Evolutionary conservation across 139 green algal species (phyloP).

Genomic region (Diplosphaera chodatii): DNA sequence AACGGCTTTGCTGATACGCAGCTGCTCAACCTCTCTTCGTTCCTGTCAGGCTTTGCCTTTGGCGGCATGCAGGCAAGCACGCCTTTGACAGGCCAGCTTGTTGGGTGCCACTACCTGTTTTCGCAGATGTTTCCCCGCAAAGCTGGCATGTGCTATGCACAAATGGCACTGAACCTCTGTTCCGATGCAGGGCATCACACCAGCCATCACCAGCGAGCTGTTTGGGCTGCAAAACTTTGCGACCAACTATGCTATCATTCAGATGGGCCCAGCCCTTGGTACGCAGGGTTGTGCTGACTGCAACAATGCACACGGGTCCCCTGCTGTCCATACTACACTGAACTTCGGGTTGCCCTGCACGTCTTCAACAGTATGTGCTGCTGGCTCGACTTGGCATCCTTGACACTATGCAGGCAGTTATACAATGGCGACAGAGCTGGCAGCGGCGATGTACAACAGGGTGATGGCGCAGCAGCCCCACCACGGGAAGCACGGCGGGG

Average conservation of each 20-base stretch:
- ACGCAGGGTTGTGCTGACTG: no score
- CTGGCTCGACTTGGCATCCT: no score
- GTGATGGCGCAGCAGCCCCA: conserved; percentile 1
- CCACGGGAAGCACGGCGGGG: not conserved
- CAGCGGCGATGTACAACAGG: conserved; percentile 12
- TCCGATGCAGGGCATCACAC: not conserved
- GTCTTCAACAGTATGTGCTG: no score
- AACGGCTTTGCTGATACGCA: conserved; percentile 18
- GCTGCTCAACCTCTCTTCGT: conserved; percentile 33
- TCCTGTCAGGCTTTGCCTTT: conserved; percentile 59
- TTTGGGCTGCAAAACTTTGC: conserved; percentile 43
- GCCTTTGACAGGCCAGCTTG: no score
- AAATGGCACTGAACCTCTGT: not conserved
- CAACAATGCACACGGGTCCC: no score
- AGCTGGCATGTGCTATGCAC: no score
- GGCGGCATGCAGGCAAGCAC: conserved; percentile 25
- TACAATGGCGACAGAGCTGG: conserved; percentile 14
- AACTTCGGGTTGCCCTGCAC: no score
- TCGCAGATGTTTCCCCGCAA: no score
- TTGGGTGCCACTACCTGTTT: no score
- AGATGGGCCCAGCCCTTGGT: conserved; percentile 29
- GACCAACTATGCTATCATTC: conserved; percentile 36
- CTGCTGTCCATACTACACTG: no score
- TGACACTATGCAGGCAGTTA: conserved; percentile 18
- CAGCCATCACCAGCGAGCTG: conserved; percentile 22